phyloP scores from a whole-genome alignment of 768 basidiomycete genomes.

The Trametes sanguinea region DNA sequence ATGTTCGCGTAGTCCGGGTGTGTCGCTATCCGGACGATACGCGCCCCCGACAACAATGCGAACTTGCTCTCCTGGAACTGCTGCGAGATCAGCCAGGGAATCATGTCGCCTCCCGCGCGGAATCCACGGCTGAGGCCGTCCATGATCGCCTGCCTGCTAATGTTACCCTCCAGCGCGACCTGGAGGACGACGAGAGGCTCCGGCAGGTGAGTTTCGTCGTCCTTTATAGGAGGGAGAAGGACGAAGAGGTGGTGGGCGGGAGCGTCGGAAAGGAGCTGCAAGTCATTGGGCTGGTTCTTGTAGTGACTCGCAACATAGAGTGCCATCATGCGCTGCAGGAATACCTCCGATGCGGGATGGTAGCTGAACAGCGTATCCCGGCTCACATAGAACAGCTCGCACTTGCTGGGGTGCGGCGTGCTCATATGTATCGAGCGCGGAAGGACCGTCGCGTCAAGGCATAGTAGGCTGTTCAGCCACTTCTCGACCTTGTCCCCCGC shows the following conservation, averaged over 20 bases:
- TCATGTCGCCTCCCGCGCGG: constrained; percentile 92
- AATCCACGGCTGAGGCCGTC: constrained; percentile 83
- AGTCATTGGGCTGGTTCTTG: constrained; percentile 98
- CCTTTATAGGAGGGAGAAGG: constrained; percentile 86
- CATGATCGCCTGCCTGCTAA: constrained; percentile 82
- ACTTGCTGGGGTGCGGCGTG: constrained; percentile 92
- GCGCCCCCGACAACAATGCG: constrained; percentile 85
- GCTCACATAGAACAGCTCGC: constrained; percentile 94
- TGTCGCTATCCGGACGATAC: constrained; percentile 90
- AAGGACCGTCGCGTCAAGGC: constrained; percentile 80
- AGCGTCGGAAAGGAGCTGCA: constrained; percentile 96
- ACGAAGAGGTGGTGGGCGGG: constrained; percentile 98
- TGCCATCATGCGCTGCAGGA: constrained; percentile 98
- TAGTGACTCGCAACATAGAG: constrained; percentile 97
- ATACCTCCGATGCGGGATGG: constrained; percentile 96
- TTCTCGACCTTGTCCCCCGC: constrained; percentile 86
- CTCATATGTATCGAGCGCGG: constrained; percentile 60
- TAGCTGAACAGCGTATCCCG: constrained; percentile 96
- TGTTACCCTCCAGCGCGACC: constrained; percentile 93
- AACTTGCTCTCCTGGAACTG: constrained; percentile 97
- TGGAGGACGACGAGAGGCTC: constrained; percentile 96
- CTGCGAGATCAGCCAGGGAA: constrained; percentile 94
- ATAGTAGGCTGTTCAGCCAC: constrained; percentile 90
- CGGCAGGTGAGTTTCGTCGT: constrained; percentile 87
- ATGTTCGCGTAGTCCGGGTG: constrained; percentile 96